phyloP scores from a whole-genome alignment of 148 eudicot species.

The Rhododendron ovatum region DNA sequence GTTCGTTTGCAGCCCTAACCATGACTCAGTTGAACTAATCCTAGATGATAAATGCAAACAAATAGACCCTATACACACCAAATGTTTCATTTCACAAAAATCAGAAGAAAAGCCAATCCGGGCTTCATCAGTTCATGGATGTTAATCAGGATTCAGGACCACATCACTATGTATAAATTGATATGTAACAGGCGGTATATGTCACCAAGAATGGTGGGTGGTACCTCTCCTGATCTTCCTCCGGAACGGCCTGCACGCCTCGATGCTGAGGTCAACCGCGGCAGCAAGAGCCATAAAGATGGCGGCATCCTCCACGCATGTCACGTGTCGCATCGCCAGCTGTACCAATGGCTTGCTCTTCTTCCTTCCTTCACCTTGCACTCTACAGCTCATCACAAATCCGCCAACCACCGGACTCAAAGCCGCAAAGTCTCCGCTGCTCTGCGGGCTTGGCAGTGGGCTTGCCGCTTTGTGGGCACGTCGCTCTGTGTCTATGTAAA shows the following conservation, averaged over 20 bases:
- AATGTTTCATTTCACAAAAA: not conserved
- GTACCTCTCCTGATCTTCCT: slow-evolving; percentile 31
- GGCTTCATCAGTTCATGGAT: not conserved
- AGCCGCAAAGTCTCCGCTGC: slow-evolving; percentile 53
- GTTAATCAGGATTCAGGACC: not conserved
- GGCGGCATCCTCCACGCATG: slow-evolving; percentile 59
- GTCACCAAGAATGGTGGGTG: slow-evolving; percentile 45
- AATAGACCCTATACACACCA: not conserved
- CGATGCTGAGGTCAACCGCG: slow-evolving; percentile 57
- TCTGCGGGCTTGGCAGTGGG: slow-evolving; percentile 51
- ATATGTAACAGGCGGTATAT: not conserved
- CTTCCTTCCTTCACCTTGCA: slow-evolving; percentile 50
- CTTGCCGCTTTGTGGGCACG: slow-evolving; percentile 30
- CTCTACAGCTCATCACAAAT: slow-evolving; percentile 58
- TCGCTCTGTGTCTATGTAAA: slow-evolving; percentile 45
- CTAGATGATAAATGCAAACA: not conserved
- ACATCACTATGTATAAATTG: not conserved
- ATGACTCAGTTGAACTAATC: not conserved
- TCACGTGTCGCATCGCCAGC: slow-evolving; percentile 55
- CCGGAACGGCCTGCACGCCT: slow-evolving; percentile 51
- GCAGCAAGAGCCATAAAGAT: slow-evolving; percentile 64
- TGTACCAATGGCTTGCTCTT: slow-evolving; percentile 53
- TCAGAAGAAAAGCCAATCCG: not conserved
- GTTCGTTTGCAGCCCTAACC: not conserved
- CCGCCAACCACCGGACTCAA: slow-evolving; percentile 44